A percentile compares a stretch with the other conserved stretches of the same genome.
Evolutionary conservation across 495 filamentous ascomycete species (phyloP).

Genomic region (Hyaloscypha variabilis): DNA sequence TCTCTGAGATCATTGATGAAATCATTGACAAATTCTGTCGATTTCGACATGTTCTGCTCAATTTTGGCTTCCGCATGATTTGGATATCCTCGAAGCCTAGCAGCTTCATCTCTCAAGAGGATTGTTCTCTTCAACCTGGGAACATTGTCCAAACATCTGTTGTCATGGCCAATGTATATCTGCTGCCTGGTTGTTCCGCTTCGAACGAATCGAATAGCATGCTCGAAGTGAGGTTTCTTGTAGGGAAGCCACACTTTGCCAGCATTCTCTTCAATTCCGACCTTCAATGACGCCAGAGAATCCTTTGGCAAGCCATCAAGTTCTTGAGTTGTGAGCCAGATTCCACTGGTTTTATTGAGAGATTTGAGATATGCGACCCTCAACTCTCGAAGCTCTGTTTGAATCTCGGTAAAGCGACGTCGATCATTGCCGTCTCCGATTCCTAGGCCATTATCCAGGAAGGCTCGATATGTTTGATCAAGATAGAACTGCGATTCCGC

Average conservation of each 20-base stretch:
- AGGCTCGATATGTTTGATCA: slow-evolving; percentile 36
- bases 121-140: no score
- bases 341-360: background rate
- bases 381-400: background rate
- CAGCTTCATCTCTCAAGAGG: background rate
- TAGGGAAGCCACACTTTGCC: background rate
- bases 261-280: background rate
- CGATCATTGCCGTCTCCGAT: background rate
- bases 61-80: background rate
- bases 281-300: background rate
- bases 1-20: background rate
- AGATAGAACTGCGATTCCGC: slow-evolving; percentile 64
- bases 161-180: no score
- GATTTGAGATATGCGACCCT: background rate
- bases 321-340: background rate
- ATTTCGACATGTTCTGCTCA: background rate
- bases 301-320: background rate
- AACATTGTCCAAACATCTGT: no score
- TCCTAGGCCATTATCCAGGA: background rate
- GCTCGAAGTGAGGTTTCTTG: background rate
- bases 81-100: background rate
- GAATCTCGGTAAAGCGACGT: background rate
- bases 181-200: background rate
- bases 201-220: background rate
- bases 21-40: background rate